phyloP scores from a whole-genome alignment of 176 grass and related monocot species.

The Phoenix roebelenii region DNA sequence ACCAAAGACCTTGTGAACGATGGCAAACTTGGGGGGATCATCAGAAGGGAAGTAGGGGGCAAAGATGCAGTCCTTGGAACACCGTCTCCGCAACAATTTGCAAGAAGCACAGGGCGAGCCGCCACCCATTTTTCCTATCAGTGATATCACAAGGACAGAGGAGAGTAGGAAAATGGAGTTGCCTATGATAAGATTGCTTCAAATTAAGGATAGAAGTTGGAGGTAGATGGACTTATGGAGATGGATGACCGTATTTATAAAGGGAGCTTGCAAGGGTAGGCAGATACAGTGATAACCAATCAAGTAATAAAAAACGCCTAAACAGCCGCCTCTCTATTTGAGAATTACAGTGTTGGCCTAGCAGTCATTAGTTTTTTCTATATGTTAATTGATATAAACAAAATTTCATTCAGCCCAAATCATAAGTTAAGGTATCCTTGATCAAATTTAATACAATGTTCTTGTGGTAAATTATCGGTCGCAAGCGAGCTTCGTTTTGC shows the following conservation, averaged over 20 bases:
- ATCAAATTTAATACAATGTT: conserved; percentile 15
- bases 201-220: too few species aligned
- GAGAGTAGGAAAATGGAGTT: too few species aligned
- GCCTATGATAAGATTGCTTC: too few species aligned
- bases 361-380: conserved; percentile 4
- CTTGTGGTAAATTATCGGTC: conserved; percentile 7
- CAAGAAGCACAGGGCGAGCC: conserved; percentile 63
- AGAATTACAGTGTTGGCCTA: conserved; percentile 19
- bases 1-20: conserved; percentile 89
- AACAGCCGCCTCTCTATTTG: conserved; percentile 13
- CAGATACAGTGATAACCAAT: background rate
- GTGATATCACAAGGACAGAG: too few species aligned
- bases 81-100: conserved; percentile 71
- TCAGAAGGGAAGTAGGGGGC: conserved; percentile 88
- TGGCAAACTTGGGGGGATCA: conserved; percentile 86
- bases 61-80: conserved; percentile 91
- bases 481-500: too few species aligned
- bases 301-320: conserved; percentile 32
- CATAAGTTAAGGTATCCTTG: conserved; percentile 3
- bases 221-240: too few species aligned
- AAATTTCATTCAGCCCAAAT: conserved; percentile 32
- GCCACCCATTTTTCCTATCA: background rate
- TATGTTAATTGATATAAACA: conserved; percentile 36
- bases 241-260: too few species aligned
- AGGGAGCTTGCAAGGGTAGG: too few species aligned